These are phyloP conservation scores for Fomitopsis pinicola DNA, from an alignment of 1,284 basidiomycete genomes.

Conservation along the genomic window DNA sequence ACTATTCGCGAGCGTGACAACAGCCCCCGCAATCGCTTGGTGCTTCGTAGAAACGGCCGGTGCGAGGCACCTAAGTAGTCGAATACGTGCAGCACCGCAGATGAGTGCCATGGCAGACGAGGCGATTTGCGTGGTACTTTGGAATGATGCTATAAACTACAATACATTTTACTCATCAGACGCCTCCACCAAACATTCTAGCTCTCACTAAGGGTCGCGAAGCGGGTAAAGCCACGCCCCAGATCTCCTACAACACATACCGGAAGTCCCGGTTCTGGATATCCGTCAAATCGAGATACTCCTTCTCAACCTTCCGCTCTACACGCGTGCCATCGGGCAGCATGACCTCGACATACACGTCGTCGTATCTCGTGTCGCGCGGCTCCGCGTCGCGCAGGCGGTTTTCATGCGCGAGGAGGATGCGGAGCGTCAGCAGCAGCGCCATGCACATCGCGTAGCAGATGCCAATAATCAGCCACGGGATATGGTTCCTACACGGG, in stretches of 20 bases:
- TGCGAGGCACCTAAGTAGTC: too few species aligned
- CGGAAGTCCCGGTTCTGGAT: constrained; percentile 58
- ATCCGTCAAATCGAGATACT: constrained; percentile 68
- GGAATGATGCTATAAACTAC: too few species aligned
- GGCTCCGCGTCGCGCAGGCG: constrained; percentile 54
- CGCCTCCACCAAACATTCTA: too few species aligned
- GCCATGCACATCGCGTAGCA: constrained; percentile 48
- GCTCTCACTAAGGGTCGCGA: background rate
- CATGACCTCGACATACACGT: constrained; percentile 56
- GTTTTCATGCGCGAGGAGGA: constrained; percentile 59
- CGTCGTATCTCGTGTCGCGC: constrained; percentile 53
- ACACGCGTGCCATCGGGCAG: constrained; percentile 45
- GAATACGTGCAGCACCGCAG: too few species aligned
- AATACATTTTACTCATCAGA: too few species aligned
- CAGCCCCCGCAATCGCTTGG: too few species aligned
- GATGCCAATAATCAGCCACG: constrained; percentile 61
- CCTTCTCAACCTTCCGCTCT: constrained; percentile 60
- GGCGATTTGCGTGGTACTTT: too few species aligned
- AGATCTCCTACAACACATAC: constrained; percentile 41
- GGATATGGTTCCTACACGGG: constrained; percentile 47
- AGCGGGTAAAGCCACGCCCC: background rate
- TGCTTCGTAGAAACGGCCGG: too few species aligned
- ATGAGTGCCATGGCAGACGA: too few species aligned
- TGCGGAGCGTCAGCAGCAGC: constrained; percentile 49
- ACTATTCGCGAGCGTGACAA: too few species aligned